These are phyloP conservation scores for Podospora appendiculata DNA, from an alignment of 495 filamentous ascomycete genomes.

Conservation along the genomic window DNA sequence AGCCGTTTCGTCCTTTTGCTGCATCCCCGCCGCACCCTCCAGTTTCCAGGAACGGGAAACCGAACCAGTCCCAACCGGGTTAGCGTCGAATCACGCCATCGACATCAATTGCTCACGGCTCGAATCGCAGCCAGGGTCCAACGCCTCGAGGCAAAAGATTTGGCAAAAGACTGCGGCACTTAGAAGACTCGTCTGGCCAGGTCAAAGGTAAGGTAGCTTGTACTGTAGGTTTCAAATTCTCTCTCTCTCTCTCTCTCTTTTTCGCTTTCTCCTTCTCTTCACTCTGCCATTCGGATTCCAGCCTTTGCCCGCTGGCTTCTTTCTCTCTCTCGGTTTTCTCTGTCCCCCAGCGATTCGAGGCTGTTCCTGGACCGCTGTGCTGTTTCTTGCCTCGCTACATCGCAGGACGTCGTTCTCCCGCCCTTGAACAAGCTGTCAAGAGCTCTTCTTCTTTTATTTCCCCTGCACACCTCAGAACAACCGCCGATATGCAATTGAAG, in stretches of 20 bases:
- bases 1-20: no score
- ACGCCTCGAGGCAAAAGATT: slow-evolving; percentile 1
- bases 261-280: neutral
- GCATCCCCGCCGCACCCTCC: no score
- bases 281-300: neutral
- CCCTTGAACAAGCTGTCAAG: slow-evolving; percentile 15
- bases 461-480: slow-evolving; percentile 1
- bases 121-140: slow-evolving; percentile 8
- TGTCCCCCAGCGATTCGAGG: slow-evolving; percentile 16
- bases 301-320: slow-evolving; percentile 16
- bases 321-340: slow-evolving; percentile 14
- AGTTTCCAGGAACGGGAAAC: no score
- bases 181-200: neutral
- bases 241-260: neutral
- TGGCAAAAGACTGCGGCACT: slow-evolving; percentile 1
- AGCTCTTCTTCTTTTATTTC: slow-evolving; percentile 4
- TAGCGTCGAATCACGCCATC: slow-evolving; percentile 23
- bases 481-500: slow-evolving; percentile 18
- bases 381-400: slow-evolving; percentile 4
- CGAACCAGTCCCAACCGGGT: neutral
- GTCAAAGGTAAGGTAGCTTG: neutral
- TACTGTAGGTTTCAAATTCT: neutral
- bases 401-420: slow-evolving; percentile 1
- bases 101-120: slow-evolving; percentile 12
- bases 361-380: slow-evolving; percentile 9